Conservation (phyloP, 768 basidiomycete species). For the Psilocybe azurescens region DNA sequence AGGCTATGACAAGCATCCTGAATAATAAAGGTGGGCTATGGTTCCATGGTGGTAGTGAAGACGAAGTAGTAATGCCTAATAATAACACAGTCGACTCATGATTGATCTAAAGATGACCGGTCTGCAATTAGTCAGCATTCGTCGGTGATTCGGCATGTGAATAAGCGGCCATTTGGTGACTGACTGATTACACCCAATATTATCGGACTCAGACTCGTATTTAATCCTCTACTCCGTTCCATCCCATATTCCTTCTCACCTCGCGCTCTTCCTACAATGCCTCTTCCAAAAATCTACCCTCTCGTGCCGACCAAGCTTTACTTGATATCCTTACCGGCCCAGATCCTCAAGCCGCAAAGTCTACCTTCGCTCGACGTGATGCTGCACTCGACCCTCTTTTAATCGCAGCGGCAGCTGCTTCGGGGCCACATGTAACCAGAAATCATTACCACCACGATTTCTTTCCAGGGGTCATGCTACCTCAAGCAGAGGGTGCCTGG, state of each 20-base stretch:
- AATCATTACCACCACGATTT: slow-evolving; percentile 89
- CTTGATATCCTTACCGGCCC: slow-evolving; percentile 71
- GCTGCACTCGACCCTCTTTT: slow-evolving; percentile 80
- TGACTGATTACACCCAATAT: neutral
- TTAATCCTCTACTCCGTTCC: slow-evolving; percentile 19
- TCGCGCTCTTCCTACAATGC: slow-evolving; percentile 20
- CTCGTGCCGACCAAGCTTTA: slow-evolving; percentile 49
- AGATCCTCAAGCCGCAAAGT: slow-evolving; percentile 41
- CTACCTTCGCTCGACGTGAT: slow-evolving; percentile 62
- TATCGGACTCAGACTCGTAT: slow-evolving; percentile 4
- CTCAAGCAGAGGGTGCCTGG: slow-evolving; percentile 55
- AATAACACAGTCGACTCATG: neutral
- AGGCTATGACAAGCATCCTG: slow-evolving; percentile 15
- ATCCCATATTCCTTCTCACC: slow-evolving; percentile 16
- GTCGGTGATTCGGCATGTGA: slow-evolving; percentile 24
- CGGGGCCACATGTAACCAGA: slow-evolving; percentile 78
- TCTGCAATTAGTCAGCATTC: slow-evolving; percentile 13
- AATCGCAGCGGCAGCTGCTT: slow-evolving; percentile 76
- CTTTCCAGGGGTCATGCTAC: slow-evolving; percentile 62
- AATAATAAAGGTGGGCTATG: slow-evolving; percentile 16
- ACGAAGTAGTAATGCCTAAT: neutral
- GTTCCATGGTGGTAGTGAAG: slow-evolving; percentile 16
- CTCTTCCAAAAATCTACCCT: slow-evolving; percentile 24
- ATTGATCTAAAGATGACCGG: neutral
- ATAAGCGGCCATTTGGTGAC: slow-evolving; percentile 20